Base-by-base conservation (phyloP, 75 land plant genomes). In the Cryptomeria japonica region DNA sequence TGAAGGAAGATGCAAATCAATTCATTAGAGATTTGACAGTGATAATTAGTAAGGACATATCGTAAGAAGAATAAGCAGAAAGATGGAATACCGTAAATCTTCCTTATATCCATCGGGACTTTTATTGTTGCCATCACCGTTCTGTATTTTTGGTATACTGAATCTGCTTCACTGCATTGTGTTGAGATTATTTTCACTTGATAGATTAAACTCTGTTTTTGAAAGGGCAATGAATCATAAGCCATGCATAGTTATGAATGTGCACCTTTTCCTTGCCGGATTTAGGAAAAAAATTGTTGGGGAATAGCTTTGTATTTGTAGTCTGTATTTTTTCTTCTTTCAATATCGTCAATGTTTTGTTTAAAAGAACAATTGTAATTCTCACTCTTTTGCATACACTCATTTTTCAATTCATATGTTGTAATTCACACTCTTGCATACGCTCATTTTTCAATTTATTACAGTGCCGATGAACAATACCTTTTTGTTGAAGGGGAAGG, bases 401-500 rank as follows among this genome's bases (percentile, higher is more conserved):
- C 44, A n/a, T 44, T 25, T 44, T 80, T 3, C 9, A 39, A 28
- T 80, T 80, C 41, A 80, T 28, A 80, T 28, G 46, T 44, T 44
- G 5, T 80, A 12, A 9, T 22, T 31, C 28, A 42, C 49, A 25
- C 14, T 9, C 1, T 25, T 46, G 2, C 47, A 44, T 25, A 10
- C 28, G 44, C 28, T 28, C 22, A 11, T 28, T 42, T 44, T 80
- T 3, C 9, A 39, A 28, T 80, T 85, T 14, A 32, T 83, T 38
- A 41, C 91, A 92, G 93, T 76, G 91, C 86, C 25, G 92, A 93
- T 86, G 92, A 93, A 41, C 89, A 93, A 80, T 90, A 92, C 70
- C 92, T 93, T 32, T 87, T 87, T 87, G 89, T 91, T 32, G 53
- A 89, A 37, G 92, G 89, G 9, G 84, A 34, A 44, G 92, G 88